These are phyloP conservation scores for Camellia lanceoleosa DNA, from an alignment of 148 eudicot species.

Conservation along the genomic window DNA sequence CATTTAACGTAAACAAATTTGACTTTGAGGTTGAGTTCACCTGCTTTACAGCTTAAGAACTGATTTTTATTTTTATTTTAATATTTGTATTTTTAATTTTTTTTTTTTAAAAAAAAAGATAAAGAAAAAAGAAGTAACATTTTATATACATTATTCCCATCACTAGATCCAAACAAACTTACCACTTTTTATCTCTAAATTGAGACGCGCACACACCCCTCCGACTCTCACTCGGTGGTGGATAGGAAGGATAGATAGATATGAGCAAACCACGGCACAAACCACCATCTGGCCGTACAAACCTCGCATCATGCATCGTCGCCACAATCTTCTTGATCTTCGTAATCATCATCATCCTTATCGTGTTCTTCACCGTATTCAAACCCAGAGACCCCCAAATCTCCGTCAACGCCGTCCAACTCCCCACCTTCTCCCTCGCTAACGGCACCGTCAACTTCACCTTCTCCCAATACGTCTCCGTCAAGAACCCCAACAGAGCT, in stretches of 20 bases:
- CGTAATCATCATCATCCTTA: constrained; percentile 46
- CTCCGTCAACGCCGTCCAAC: constrained; percentile 58
- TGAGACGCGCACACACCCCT: background rate
- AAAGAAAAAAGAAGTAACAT: too few species aligned
- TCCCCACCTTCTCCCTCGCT: constrained; percentile 68
- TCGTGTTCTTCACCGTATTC: constrained; percentile 69
- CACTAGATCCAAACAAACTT: background rate
- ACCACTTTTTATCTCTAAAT: constrained; percentile 1
- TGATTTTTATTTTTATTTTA: too few species aligned
- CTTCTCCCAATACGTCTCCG: constrained; percentile 77
- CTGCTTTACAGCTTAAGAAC: too few species aligned
- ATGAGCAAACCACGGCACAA: constrained; percentile 28
- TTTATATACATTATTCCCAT: background rate
- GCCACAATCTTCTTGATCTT: constrained; percentile 69
- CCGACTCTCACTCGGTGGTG: background rate
- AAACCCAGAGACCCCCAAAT: constrained; percentile 62
- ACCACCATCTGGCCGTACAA: constrained; percentile 47
- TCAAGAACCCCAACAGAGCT: constrained; percentile 69
- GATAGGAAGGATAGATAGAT: background rate
- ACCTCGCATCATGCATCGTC: constrained; percentile 68
- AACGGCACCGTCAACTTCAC: constrained; percentile 72
- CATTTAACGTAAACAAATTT: too few species aligned
- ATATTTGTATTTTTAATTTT: too few species aligned
- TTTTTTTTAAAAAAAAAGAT: too few species aligned
- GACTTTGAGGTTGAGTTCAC: too few species aligned